These are phyloP conservation scores for Annulohypoxylon truncatum DNA, from an alignment of 2,329 filamentous ascomycete species.

Conservation along the genomic window DNA sequence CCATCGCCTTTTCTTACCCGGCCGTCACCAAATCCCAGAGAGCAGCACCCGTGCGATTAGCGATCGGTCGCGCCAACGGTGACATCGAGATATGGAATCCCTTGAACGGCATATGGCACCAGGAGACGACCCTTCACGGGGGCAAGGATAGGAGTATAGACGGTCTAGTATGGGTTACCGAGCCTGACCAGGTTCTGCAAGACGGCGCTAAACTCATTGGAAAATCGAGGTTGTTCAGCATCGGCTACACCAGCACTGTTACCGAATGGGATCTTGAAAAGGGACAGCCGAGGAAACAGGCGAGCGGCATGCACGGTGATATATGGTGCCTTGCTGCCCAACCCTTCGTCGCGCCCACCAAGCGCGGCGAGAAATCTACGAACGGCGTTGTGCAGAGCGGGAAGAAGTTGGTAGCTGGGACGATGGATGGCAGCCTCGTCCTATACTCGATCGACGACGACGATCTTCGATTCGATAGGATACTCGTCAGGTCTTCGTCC, in stretches of 20 bases:
- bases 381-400: conserved; percentile 51
- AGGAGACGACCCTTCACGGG: conserved; percentile 86
- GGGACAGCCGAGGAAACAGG: conserved; percentile 81
- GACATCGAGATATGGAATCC: conserved; percentile 99
- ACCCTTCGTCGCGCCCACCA: conserved; percentile 59
- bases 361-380: conserved; percentile 40
- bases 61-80: conserved; percentile 91
- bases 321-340: conserved; percentile 97
- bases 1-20: conserved; percentile 90
- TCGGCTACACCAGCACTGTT: conserved; percentile 90
- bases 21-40: conserved; percentile 60
- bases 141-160: conserved; percentile 90
- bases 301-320: conserved; percentile 92
- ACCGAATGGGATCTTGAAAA: conserved; percentile 94
- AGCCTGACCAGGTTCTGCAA: conserved; percentile 76
- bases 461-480: conserved; percentile 82
- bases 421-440: conserved; percentile 89
- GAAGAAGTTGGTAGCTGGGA: conserved; percentile 82
- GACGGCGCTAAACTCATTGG: conserved; percentile 73
- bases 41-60: conserved; percentile 76
- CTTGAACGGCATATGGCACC: conserved; percentile 82
- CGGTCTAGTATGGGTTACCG: conserved; percentile 90
- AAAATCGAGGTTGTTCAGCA: conserved; percentile 89
- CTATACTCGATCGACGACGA: conserved; percentile 87
- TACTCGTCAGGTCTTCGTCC: conserved; percentile 79